Evolutionary conservation across 371 early-diverging fungal genomes (phyloP).

Genomic region (Neoconidiobolus thromboides): DNA sequence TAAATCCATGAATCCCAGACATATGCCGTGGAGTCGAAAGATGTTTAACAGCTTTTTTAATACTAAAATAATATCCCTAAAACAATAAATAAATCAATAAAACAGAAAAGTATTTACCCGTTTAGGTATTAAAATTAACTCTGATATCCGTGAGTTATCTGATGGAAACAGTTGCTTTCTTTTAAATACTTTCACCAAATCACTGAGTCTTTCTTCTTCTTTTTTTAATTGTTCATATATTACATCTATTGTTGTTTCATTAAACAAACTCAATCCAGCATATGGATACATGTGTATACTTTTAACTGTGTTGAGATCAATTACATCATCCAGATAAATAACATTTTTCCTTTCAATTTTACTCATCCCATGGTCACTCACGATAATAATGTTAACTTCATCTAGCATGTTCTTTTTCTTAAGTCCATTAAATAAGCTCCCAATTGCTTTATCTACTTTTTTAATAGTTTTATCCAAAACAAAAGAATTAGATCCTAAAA

Average conservation of each 20-base stretch:
- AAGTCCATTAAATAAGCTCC: slow-evolving; percentile 31
- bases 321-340: slow-evolving; percentile 59
- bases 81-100: too few species aligned
- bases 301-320: slow-evolving; percentile 20
- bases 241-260: slow-evolving; percentile 9
- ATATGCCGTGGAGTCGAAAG: slow-evolving; percentile 6
- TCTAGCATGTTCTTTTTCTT: slow-evolving; percentile 29
- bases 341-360: slow-evolving; percentile 20
- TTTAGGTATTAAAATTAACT: slow-evolving; percentile 51
- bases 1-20: slow-evolving; percentile 73
- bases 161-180: slow-evolving; percentile 7
- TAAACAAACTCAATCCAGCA: slow-evolving; percentile 23
- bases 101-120: slow-evolving; percentile 19
- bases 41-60: too few species aligned
- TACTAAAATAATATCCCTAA: background rate
- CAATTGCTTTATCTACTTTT: slow-evolving; percentile 43
- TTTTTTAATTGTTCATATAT: slow-evolving; percentile 18
- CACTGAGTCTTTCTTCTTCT: slow-evolving; percentile 15
- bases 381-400: slow-evolving; percentile 60
- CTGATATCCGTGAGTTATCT: slow-evolving; percentile 31
- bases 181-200: slow-evolving; percentile 30
- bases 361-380: slow-evolving; percentile 90
- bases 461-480: slow-evolving; percentile 26
- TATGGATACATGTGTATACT: slow-evolving; percentile 22
- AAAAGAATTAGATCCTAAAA: slow-evolving; percentile 45